Percentiles rank a stretch among this genome's conserved stretches.
Evolutionary conservation across 2,329 filamentous ascomycete genomes (phyloP).

Genomic region (Trichoderma sp.): DNA sequence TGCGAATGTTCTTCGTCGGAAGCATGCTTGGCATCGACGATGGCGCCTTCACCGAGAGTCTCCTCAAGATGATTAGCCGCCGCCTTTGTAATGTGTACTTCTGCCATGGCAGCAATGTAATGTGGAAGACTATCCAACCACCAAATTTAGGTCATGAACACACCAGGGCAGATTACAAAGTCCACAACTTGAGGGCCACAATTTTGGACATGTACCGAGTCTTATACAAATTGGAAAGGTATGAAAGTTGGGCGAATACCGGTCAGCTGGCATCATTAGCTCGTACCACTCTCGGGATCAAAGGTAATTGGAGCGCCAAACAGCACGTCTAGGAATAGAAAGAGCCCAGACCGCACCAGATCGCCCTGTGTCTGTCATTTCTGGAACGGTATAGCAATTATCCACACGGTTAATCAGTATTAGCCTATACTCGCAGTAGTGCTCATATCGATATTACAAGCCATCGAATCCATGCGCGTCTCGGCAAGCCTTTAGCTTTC

Average conservation of each 20-base stretch:
- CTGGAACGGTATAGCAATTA: background rate
- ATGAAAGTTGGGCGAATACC: background rate
- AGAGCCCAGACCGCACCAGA: background rate
- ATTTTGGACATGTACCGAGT: background rate
- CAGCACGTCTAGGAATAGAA: background rate
- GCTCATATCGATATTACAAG: background rate
- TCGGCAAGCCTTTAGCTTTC: background rate
- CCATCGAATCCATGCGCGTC: background rate
- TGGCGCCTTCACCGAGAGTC: conserved; percentile 11
- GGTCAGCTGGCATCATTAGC: background rate
- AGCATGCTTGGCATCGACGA: conserved; percentile 15
- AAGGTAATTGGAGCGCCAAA: conserved; percentile 15
- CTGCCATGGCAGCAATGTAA: background rate
- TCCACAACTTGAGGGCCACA: background rate
- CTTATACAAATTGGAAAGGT: background rate
- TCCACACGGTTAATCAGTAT: conserved; percentile 4
- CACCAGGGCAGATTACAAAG: background rate
- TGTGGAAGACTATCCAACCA: background rate
- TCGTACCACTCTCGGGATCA: background rate
- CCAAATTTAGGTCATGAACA: background rate
- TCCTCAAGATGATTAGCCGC: conserved; percentile 11
- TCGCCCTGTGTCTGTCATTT: background rate
- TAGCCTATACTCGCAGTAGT: background rate
- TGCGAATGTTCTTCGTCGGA: conserved; percentile 17
- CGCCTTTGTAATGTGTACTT: conserved; percentile 4